Percentiles rank a stretch among this genome's conserved stretches.
phyloP scores from a whole-genome alignment of 805 yeast genomes.

The Sugiyamaella americana region DNA sequence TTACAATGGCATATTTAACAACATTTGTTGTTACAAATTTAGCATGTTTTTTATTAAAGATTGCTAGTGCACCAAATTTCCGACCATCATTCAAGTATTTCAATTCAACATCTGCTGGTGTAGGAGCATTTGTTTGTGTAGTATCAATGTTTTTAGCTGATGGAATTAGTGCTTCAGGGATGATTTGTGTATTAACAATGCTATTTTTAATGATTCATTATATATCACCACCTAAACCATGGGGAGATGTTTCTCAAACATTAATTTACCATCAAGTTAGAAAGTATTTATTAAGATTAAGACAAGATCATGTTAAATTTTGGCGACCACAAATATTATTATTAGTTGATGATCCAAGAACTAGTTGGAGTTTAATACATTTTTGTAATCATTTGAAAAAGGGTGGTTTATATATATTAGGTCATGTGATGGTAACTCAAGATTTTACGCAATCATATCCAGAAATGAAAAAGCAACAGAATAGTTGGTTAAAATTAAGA shows the following conservation, averaged over 20 bases:
- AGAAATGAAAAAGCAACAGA: conserved; percentile 65
- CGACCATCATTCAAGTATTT: conserved; percentile 92
- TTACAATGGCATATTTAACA: conserved; percentile 96
- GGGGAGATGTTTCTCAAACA: conserved; percentile 98
- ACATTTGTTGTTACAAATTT: conserved; percentile 90
- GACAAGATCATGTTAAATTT: conserved; percentile 91
- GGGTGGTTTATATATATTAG: conserved; percentile 88
- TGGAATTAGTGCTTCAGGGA: conserved; percentile 76
- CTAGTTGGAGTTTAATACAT: conserved; percentile 84
- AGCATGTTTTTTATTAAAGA: conserved; percentile 81
- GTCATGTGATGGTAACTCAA: conserved; percentile 75
- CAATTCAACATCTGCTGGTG: conserved; percentile 70
- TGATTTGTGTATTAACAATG: conserved; percentile 57
- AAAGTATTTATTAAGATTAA: conserved; percentile 72
- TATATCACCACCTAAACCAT: conserved; percentile 87
- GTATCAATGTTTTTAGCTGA: conserved; percentile 93
- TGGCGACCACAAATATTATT: conserved; percentile 96
- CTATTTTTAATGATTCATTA: conserved; percentile 80
- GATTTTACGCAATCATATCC: conserved; percentile 57
- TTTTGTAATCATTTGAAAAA: conserved; percentile 93
- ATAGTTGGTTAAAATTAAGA: conserved; percentile 79
- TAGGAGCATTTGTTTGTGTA: conserved; percentile 65
- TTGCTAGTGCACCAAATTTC: conserved; percentile 97
- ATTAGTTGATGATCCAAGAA: conserved; percentile 84
- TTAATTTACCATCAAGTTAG: conserved; percentile 95